Percentiles rank a stretch among this genome's conserved stretches.
Conservation (phyloP, 1,139 yeast species). For the Komagataea norvegica region DNA sequence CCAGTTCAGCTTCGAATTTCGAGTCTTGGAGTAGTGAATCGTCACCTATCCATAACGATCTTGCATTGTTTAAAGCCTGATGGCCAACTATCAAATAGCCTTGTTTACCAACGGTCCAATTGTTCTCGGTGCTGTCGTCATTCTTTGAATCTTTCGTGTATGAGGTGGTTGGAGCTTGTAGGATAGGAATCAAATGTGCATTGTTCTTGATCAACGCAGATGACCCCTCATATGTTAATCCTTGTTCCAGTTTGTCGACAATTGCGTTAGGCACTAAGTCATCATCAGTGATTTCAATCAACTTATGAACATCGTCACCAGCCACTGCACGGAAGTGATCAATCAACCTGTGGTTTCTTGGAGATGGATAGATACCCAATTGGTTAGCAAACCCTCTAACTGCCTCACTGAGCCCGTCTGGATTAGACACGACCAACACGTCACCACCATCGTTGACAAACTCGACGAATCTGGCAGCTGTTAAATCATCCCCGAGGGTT, state of each 20-base stretch:
- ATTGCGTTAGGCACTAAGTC: slow-evolving; percentile 23
- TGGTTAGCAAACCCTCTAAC: slow-evolving; percentile 67
- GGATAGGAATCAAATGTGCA: slow-evolving; percentile 64
- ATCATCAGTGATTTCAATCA: slow-evolving; percentile 21
- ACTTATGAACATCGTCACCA: slow-evolving; percentile 16
- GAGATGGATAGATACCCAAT: slow-evolving; percentile 80
- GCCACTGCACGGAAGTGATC: slow-evolving; percentile 56
- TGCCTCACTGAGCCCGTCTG: slow-evolving; percentile 63
- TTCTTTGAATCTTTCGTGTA: slow-evolving; percentile 40
- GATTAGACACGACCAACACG: slow-evolving; percentile 55
- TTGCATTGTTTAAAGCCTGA: slow-evolving; percentile 76
- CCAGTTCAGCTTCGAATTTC: slow-evolving; percentile 28
- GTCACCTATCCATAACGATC: slow-evolving; percentile 80
- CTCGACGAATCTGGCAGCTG: slow-evolving; percentile 40
- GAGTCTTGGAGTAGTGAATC: slow-evolving; percentile 43
- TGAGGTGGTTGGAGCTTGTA: slow-evolving; percentile 66
- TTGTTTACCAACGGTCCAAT: slow-evolving; percentile 84
- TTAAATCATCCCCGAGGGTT: slow-evolving; percentile 39
- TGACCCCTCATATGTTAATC: slow-evolving; percentile 39
- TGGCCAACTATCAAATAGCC: slow-evolving; percentile 73
- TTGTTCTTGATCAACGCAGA: slow-evolving; percentile 56
- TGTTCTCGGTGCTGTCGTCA: slow-evolving; percentile 43
- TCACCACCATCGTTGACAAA: slow-evolving; percentile 70
- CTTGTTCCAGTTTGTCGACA: slow-evolving; percentile 9
- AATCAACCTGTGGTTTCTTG: slow-evolving; percentile 59